A percentile compares a stretch with the other conserved stretches of the same genome.
Evolutionary conservation across 225 moss, liverwort and hornwort genomes (phyloP).

Genomic region (Pleurozium schreberi): DNA sequence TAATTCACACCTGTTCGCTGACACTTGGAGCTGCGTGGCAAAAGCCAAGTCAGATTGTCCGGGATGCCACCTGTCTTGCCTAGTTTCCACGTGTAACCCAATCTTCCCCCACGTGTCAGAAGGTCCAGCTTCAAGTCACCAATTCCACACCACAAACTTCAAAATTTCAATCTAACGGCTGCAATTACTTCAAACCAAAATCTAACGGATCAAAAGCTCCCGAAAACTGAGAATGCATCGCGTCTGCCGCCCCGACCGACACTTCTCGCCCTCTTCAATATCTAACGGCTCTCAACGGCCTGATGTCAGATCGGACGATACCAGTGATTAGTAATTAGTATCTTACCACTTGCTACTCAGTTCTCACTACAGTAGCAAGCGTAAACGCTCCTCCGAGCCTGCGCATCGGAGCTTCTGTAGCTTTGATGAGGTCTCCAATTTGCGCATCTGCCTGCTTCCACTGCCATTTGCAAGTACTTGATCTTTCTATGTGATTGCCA

Average conservation of each 20-base stretch:
- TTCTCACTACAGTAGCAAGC: no score
- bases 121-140: background rate
- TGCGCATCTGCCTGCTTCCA: background rate
- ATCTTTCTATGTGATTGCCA: background rate
- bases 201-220: background rate
- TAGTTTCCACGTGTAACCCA: background rate
- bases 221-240: no score
- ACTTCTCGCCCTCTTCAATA: background rate
- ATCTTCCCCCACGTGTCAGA: background rate
- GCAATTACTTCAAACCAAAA: accelerated
- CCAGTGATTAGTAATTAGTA: background rate
- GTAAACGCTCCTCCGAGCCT: background rate
- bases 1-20: background rate
- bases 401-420: background rate
- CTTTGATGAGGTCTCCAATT: background rate
- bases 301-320: background rate
- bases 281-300: background rate
- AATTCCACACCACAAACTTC: background rate
- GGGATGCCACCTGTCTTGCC: background rate
- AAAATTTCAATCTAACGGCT: background rate
- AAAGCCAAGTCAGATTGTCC: background rate
- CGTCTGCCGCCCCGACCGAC: background rate
- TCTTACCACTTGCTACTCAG: background rate
- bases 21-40: background rate
- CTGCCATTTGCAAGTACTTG: background rate